These are phyloP conservation scores for Cercophora samala DNA, from an alignment of 495 filamentous ascomycete species.

Conservation along the genomic window DNA sequence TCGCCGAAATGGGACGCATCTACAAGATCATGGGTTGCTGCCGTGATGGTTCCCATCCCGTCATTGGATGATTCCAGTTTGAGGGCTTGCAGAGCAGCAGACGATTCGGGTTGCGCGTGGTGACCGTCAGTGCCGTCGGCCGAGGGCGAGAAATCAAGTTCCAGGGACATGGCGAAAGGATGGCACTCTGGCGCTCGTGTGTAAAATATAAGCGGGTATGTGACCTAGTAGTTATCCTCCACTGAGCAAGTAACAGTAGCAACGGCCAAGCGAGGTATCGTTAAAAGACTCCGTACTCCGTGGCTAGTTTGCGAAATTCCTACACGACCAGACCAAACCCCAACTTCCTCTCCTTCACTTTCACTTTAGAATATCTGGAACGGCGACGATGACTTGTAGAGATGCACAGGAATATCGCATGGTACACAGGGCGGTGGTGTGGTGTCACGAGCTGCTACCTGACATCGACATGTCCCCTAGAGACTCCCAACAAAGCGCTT, in stretches of 20 bases:
- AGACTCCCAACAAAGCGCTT: not conserved
- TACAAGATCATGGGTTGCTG: constrained; percentile 33
- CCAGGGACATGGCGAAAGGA: constrained; percentile 21
- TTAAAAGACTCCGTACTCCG: not conserved
- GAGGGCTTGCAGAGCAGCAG: constrained; percentile 26
- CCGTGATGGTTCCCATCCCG: constrained; percentile 30
- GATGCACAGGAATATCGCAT: constrained; percentile 25
- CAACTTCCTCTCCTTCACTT: constrained; percentile 20
- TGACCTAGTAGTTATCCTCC: constrained; percentile 25
- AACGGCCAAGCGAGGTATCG: not conserved
- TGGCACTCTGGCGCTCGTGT: not conserved
- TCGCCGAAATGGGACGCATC: constrained; percentile 44
- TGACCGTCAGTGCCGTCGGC: constrained; percentile 24
- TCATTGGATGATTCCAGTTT: constrained; percentile 33
- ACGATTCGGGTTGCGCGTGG: constrained; percentile 24
- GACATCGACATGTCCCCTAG: constrained; percentile 10
- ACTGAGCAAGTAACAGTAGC: not conserved
- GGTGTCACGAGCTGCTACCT: not conserved
- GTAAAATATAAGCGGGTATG: constrained; percentile 4
- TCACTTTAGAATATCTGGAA: constrained; percentile 24
- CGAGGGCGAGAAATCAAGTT: constrained; percentile 30
- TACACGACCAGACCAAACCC: constrained; percentile 21
- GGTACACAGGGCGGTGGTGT: constrained; percentile 12
- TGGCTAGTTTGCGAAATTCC: constrained; percentile 12
- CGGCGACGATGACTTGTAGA: constrained; percentile 18